phyloP scores from a whole-genome alignment of 495 filamentous ascomycete genomes.

The Daldinia decipiens region DNA sequence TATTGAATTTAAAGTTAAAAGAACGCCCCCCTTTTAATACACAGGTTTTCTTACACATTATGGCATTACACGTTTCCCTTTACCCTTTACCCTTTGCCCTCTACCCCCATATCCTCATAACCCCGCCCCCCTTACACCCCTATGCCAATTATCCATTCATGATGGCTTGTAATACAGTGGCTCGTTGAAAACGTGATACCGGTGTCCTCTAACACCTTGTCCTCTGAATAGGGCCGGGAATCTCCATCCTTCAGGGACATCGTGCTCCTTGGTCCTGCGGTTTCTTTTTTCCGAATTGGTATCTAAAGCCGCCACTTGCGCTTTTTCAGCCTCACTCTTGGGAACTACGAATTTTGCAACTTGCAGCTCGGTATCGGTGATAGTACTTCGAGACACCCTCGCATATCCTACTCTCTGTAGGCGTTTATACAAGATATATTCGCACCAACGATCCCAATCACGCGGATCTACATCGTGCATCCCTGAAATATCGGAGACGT shows the following conservation, averaged over 20 bases:
- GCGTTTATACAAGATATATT: constrained; percentile 96
- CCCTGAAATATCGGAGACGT: constrained; percentile 83
- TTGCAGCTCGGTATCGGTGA: constrained; percentile 98
- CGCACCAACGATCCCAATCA: constrained; percentile 99
- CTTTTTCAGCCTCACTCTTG: constrained; percentile 68
- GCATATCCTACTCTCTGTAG: constrained; percentile 90
- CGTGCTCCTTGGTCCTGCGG: constrained; percentile 64
- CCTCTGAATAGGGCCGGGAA: constrained; percentile 93
- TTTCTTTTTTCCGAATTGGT: constrained; percentile 46
- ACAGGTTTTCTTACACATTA: constrained; percentile 28
- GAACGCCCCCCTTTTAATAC: constrained; percentile 9
- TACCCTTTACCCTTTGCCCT: not conserved
- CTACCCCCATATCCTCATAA: not conserved
- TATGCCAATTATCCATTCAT: constrained; percentile 15
- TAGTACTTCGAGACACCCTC: constrained; percentile 84
- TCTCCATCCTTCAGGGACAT: constrained; percentile 76
- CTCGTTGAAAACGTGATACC: constrained; percentile 96
- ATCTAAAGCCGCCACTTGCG: constrained; percentile 50
- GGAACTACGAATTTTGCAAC: constrained; percentile 95
- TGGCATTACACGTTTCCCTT: constrained; percentile 25
- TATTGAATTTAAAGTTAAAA: not conserved
- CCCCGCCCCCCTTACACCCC: not conserved
- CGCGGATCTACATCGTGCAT: constrained; percentile 96
- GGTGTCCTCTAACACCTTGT: constrained; percentile 86
- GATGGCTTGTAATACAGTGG: constrained; percentile 74